Conservation (phyloP, 805 yeast species). For the Zygoascus ofunaensis region DNA sequence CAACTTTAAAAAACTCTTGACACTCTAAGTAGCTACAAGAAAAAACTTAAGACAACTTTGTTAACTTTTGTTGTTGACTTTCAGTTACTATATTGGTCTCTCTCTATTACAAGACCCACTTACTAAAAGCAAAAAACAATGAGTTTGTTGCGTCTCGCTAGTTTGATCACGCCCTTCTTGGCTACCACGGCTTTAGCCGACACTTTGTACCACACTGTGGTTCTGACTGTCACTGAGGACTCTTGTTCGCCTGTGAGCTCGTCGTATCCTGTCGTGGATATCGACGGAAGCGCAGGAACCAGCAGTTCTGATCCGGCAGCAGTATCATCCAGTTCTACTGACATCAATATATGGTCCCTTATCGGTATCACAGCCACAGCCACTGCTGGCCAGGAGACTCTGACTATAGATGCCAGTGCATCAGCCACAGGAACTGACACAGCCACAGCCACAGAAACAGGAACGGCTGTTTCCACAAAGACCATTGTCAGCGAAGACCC, state of each 20-base stretch:
- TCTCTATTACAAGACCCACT: no score
- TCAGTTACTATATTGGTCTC: no score
- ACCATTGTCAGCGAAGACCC: conserved; percentile 6
- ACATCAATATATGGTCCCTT: neutral
- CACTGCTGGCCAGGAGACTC: conserved; percentile 4
- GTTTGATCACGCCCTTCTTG: neutral
- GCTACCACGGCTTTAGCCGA: neutral
- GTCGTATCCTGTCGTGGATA: conserved; percentile 19
- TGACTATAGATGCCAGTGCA: conserved; percentile 4
- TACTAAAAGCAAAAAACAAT: no score
- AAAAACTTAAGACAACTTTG: no score
- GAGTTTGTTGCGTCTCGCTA: neutral
- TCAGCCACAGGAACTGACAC: conserved; percentile 1
- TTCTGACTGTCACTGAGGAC: conserved; percentile 9
- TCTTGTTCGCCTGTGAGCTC: conserved; percentile 6
- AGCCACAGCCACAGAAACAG: neutral
- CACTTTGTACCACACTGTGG: conserved; percentile 4
- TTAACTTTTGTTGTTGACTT: no score
- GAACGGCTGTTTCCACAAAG: conserved; percentile 6
- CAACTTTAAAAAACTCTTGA: no score
- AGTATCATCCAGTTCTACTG: neutral
- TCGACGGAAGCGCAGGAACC: conserved; percentile 16
- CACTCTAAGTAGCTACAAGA: no score
- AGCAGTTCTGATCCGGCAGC: neutral
- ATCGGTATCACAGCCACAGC: conserved; percentile 3